Conservation (phyloP, 2,329 filamentous ascomycete species). For the Cordyceps javanica region DNA sequence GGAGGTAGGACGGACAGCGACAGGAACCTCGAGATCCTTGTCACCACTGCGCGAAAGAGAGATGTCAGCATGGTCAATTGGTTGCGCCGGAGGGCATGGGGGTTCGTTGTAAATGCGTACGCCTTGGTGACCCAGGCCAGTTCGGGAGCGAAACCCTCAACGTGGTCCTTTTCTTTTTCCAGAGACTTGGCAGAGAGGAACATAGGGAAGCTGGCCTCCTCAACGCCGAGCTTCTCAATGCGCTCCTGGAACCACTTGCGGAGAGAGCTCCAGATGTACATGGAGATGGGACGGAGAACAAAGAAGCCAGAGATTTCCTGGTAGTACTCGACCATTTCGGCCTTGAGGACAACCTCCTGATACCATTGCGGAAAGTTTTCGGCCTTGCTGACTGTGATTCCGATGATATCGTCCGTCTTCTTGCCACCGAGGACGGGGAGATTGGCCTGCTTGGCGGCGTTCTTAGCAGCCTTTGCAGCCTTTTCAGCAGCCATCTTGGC, state of each 20-base stretch:
- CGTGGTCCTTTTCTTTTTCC: conserved; percentile 84
- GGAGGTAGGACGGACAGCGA: conserved; percentile 62
- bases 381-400: conserved; percentile 79
- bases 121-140: conserved; percentile 85
- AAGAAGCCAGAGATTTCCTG: conserved; percentile 92
- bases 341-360: conserved; percentile 94
- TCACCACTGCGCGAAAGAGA: conserved; percentile 61
- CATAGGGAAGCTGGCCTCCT: conserved; percentile 94
- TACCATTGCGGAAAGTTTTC: conserved; percentile 94
- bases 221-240: conserved; percentile 87
- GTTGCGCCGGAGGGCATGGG: background rate
- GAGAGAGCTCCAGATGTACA: conserved; percentile 62
- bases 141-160: conserved; percentile 96
- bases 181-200: conserved; percentile 91
- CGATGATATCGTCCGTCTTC: conserved; percentile 66
- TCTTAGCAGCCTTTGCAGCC: conserved; percentile 56
- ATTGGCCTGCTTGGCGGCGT: conserved; percentile 29
- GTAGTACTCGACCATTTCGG: conserved; percentile 97
- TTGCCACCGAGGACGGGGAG: conserved; percentile 52
- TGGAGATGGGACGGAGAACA: conserved; percentile 69
- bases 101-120: conserved; percentile 36
- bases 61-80: background rate
- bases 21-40: conserved; percentile 79
- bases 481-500: conserved; percentile 56
- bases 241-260: conserved; percentile 62